A percentile compares a stretch with the other conserved stretches of the same genome.
Conservation (phyloP, 1,284 basidiomycete genomes). For the Athelia sp. region DNA sequence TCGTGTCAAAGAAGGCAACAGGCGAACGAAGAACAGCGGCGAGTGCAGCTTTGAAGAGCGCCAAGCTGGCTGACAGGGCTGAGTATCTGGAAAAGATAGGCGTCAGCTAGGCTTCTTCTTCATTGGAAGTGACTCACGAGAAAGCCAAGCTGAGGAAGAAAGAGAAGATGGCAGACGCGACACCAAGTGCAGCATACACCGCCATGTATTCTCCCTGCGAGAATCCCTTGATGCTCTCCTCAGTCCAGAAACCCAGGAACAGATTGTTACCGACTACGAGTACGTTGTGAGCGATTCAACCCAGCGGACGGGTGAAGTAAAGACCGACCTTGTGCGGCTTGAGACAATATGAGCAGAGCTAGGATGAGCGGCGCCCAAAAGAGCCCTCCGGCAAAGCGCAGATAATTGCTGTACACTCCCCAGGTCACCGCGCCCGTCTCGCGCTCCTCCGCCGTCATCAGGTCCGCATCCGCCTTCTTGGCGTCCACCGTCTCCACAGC, state of each 20-base stretch:
- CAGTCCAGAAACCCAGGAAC: conserved; percentile 46
- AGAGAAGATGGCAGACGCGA: conserved; percentile 46
- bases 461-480: conserved; percentile 15
- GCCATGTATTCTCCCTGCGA: conserved; percentile 60
- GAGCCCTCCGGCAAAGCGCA: conserved; percentile 33
- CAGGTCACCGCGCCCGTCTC: conserved; percentile 47
- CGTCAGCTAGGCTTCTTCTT: not conserved
- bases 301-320: not conserved
- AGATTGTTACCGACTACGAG: conserved; percentile 36
- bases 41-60: conserved; percentile 56
- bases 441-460: conserved; percentile 56
- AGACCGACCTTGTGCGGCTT: conserved; percentile 33
- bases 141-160: conserved; percentile 52
- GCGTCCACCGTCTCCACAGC: conserved; percentile 14
- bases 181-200: conserved; percentile 62
- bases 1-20: conserved; percentile 78
- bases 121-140: conserved; percentile 37
- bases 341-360: conserved; percentile 27
- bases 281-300: not conserved
- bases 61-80: conserved; percentile 52
- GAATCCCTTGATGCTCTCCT: conserved; percentile 39
- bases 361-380: conserved; percentile 39
- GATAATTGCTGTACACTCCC: conserved; percentile 49
- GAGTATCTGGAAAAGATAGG: conserved; percentile 41
- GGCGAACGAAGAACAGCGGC: conserved; percentile 60